Percentiles rank a stretch among this genome's conserved stretches.
Conservation (phyloP, 2,329 filamentous ascomycete genomes). For the Aspergillus nomiae region DNA sequence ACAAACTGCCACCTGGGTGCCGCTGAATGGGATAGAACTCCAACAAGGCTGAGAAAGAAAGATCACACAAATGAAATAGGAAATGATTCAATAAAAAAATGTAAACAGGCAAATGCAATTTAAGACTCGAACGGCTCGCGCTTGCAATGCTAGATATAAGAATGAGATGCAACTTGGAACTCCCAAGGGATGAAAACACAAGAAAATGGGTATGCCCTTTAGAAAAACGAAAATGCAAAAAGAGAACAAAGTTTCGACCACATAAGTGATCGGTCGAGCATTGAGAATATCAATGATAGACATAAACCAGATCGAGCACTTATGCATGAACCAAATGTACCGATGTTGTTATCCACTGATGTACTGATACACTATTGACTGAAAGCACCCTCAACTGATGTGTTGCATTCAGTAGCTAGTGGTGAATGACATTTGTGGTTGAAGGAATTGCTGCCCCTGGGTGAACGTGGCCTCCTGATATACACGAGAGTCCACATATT, state of each 20-base stretch:
- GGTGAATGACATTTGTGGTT: constrained; percentile 38
- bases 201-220: constrained; percentile 40
- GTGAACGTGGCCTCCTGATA: constrained; percentile 39
- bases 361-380: constrained; percentile 13
- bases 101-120: constrained; percentile 27
- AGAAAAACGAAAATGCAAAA: constrained; percentile 32
- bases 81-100: constrained; percentile 9
- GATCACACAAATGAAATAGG: constrained; percentile 9
- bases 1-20: constrained; percentile 3
- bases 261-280: constrained; percentile 12
- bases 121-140: constrained; percentile 43
- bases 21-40: constrained; percentile 9
- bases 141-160: constrained; percentile 50
- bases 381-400: constrained; percentile 3
- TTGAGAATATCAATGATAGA: constrained; percentile 16
- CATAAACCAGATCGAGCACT: constrained; percentile 16
- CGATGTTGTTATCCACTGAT: constrained; percentile 10
- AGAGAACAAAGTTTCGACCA: constrained; percentile 10
- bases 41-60: constrained; percentile 15
- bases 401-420: constrained; percentile 30
- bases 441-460: constrained; percentile 37
- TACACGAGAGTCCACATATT: constrained; percentile 38
- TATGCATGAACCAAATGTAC: constrained; percentile 17
- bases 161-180: constrained; percentile 38
- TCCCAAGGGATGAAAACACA: constrained; percentile 32